These are phyloP conservation scores for Diaporthe aspalathi DNA, from an alignment of 2,329 filamentous ascomycete genomes.

Conservation along the genomic window DNA sequence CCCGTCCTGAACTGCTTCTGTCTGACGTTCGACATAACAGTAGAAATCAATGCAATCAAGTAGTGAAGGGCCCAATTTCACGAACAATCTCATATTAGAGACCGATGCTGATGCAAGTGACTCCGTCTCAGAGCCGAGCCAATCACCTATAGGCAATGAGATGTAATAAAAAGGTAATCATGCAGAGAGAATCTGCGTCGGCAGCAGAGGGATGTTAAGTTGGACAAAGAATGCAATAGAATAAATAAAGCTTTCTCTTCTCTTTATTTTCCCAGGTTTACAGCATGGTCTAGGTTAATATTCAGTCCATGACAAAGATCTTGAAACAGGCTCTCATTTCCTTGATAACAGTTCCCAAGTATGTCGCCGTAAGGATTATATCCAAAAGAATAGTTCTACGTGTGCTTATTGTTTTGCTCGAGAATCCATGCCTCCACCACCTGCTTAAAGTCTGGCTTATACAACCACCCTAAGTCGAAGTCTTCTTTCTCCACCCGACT, in stretches of 20 bases:
- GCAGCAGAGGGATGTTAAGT: neutral
- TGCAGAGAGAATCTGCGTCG: neutral
- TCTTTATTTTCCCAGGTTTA: too few relatives aligned
- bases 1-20: neutral
- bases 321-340: too few relatives aligned
- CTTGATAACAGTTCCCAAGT: too few relatives aligned
- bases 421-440: constrained; percentile 44
- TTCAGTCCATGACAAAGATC: too few relatives aligned
- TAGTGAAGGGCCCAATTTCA: too few relatives aligned
- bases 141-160: neutral
- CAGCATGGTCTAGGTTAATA: too few relatives aligned
- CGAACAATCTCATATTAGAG: neutral
- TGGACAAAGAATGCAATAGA: neutral
- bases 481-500: constrained; percentile 15
- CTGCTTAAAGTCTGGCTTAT: constrained; percentile 52
- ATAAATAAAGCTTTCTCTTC: neutral
- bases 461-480: constrained; percentile 55
- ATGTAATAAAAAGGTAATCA: neutral
- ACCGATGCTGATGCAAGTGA: neutral
- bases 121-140: neutral
- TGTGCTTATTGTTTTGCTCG: neutral
- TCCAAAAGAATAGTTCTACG: neutral
- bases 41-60: too few relatives aligned
- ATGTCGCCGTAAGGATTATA: too few relatives aligned
- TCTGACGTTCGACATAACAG: too few relatives aligned